phyloP scores from a whole-genome alignment of 257 asterid species.

The Petunia axillaris region DNA sequence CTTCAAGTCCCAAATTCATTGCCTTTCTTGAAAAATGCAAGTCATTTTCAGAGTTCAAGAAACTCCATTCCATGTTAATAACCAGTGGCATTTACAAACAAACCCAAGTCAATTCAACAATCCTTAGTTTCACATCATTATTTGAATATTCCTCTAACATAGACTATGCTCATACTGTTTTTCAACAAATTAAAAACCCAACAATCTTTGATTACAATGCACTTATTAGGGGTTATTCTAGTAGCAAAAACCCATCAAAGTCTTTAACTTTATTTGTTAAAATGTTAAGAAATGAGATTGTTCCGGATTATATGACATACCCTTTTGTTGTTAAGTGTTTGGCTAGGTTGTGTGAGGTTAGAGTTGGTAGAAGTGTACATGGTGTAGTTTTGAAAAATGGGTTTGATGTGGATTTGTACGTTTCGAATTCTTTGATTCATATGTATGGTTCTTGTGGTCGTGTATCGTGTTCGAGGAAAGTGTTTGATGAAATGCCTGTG shows the following conservation, averaged over 20 bases:
- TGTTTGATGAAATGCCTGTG: conserved; percentile 70
- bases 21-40: conserved; percentile 48
- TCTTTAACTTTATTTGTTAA: conserved; percentile 42
- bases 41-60: conserved; percentile 51
- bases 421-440: conserved; percentile 70
- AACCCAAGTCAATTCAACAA: conserved; percentile 46
- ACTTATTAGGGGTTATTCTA: conserved; percentile 58
- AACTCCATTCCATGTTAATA: conserved; percentile 58
- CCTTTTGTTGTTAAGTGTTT: conserved; percentile 73
- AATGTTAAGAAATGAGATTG: conserved; percentile 49
- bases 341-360: conserved; percentile 46
- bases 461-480: conserved; percentile 44
- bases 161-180: conserved; percentile 50
- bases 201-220: conserved; percentile 57
- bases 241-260: conserved; percentile 49
- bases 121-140: conserved; percentile 54
- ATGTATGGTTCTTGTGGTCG: conserved; percentile 63
- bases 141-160: conserved; percentile 37
- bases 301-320: conserved; percentile 59
- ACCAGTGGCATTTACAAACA: conserved; percentile 49
- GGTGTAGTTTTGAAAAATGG: conserved; percentile 51
- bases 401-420: conserved; percentile 44
- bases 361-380: conserved; percentile 53
- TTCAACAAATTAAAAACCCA: conserved; percentile 52
- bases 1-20: conserved; percentile 10